These are phyloP conservation scores for Fusarium poae DNA, from an alignment of 2,329 filamentous ascomycete genomes.

Conservation along the genomic window DNA sequence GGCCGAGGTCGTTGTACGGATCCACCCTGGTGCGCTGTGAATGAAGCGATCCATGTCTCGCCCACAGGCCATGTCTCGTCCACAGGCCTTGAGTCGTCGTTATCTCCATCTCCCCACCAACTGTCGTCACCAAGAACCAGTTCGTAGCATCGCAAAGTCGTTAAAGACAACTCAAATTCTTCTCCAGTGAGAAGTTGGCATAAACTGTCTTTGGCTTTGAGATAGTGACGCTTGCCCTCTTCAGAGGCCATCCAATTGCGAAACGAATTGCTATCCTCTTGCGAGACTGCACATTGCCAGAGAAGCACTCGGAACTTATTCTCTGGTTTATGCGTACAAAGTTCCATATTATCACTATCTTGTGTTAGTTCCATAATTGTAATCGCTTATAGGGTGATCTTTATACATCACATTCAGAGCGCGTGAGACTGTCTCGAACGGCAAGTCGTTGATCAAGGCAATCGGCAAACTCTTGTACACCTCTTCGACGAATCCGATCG, in stretches of 20 bases:
- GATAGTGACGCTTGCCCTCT: background rate
- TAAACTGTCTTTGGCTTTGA: background rate
- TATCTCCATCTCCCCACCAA: background rate
- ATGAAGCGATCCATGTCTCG: too few species aligned
- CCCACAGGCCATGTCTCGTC: background rate
- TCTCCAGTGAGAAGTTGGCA: background rate
- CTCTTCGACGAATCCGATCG: background rate
- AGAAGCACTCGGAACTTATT: conserved; percentile 7
- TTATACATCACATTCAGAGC: conserved; percentile 9
- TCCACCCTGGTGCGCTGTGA: background rate
- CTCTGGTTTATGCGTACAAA: background rate
- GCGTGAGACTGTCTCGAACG: background rate
- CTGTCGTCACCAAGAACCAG: background rate
- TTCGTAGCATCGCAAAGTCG: conserved; percentile 4
- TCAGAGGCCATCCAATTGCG: background rate
- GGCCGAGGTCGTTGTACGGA: background rate
- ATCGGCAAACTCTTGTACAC: conserved; percentile 2
- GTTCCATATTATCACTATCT: background rate
- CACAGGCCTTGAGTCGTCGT: background rate
- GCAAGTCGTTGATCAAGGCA: conserved; percentile 14
- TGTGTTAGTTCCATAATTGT: background rate
- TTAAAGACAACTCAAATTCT: conserved; percentile 1
- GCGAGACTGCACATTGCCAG: conserved; percentile 1
- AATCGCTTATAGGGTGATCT: background rate
- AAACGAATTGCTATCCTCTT: background rate